Base-by-base conservation (phyloP, 257 asterid species). In the Nicotiana benthamiana region DNA sequence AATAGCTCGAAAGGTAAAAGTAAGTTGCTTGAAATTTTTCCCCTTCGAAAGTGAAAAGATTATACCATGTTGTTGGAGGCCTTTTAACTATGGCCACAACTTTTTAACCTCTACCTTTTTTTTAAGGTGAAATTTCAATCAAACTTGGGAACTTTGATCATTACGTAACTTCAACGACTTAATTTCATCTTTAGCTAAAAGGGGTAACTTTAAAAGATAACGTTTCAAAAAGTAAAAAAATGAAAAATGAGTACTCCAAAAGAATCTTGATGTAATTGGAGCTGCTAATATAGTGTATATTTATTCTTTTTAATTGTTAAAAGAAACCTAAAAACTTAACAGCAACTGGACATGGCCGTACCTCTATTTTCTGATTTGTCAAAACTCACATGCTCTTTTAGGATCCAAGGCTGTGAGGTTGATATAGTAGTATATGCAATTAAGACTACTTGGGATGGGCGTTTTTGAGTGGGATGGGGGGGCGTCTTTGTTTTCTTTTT, bases 321-420 rank as follows among this genome's bases (percentile, higher is more conserved):
- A 51, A 13, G 48, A 40, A 51, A 3, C 18, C 18, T 1, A 12
- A 51, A 51, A 51, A 51, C 56, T 51, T 51, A 51, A 51, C 16
- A 51, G 56, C 64, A 62, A 65, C 75, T 52, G 61, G 72, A 79
- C 82, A 83, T 80, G 85, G 75, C 67, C 83, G 84, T 34, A 79
- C 61, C 83, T 61, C 83, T 68, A 85, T 85, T 83, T 78, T 83
- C 72, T 82, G 83, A 68, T 67, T 59, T 53, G 77, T 82, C 84
- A 80, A 82, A 79, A 81, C 83, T 53, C 93, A 88, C 96, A 89
- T 90, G 92, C 87, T 80, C 75, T 86, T 86, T 83, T 83, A 86
- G 91, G 86, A 91, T 90, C 93, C 93, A 87, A 91, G 85, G 90
- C 76, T 84, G 12, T 6, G 64, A 24, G 79, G 80, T 24, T 8